These are phyloP conservation scores for Cercospora janseana DNA, from an alignment of 2,329 filamentous ascomycete genomes.

Conservation along the genomic window DNA sequence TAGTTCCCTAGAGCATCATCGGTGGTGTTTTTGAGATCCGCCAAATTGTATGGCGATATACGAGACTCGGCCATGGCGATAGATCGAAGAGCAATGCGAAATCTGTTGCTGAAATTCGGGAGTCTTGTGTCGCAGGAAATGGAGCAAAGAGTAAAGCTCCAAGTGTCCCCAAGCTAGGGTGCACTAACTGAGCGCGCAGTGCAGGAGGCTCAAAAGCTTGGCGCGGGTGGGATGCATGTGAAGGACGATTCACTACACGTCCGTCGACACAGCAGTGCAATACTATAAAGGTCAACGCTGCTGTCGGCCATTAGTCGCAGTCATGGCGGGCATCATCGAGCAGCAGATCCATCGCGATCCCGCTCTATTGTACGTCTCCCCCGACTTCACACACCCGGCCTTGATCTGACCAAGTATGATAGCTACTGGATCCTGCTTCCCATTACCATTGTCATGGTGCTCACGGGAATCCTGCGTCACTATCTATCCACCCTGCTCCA, in stretches of 20 bases:
- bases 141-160: conserved; percentile 7
- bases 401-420: neutral
- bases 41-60: conserved; percentile 38
- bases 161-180: conserved; percentile 2
- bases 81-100: too few species aligned
- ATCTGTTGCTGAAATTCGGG: too few species aligned
- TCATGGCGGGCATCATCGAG: conserved; percentile 79
- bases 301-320: neutral
- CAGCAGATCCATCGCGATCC: conserved; percentile 99
- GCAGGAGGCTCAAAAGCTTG: conserved; percentile 7
- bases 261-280: neutral
- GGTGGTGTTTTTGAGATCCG: conserved; percentile 94
- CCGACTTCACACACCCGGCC: neutral
- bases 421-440: conserved; percentile 99
- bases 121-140: too few species aligned
- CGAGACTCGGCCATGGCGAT: conserved; percentile 37
- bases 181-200: too few species aligned
- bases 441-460: conserved; percentile 95
- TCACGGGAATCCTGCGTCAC: conserved; percentile 93
- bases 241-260: neutral
- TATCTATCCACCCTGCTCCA: conserved; percentile 93
- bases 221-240: neutral
- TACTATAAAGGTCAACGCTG: neutral
- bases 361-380: conserved; percentile 77
- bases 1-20: conserved; percentile 95